Evolutionary conservation across 2,329 filamentous ascomycete species (phyloP).

Genomic region (Claviceps quebecensis): DNA sequence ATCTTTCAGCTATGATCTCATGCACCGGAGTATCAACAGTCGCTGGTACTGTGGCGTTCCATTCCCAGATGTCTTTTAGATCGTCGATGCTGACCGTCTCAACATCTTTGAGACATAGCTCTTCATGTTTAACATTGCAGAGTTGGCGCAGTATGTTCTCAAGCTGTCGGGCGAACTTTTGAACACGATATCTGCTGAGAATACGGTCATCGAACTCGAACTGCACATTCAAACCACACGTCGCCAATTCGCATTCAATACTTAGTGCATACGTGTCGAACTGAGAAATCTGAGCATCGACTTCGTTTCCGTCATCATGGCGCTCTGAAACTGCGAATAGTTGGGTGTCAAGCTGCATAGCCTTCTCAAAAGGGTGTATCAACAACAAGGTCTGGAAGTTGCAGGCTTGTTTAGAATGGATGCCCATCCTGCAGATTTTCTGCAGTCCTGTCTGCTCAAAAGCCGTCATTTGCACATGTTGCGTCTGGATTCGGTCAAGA

Average conservation of each 20-base stretch:
- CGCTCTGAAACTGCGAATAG: neutral
- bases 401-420: constrained; percentile 7
- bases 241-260: constrained; percentile 2
- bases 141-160: constrained; percentile 1
- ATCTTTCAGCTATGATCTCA: constrained; percentile 1
- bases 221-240: neutral
- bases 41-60: constrained; percentile 4
- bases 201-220: constrained; percentile 1
- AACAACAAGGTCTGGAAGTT: constrained; percentile 9
- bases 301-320: neutral
- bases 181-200: neutral
- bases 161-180: constrained; percentile 1
- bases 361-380: neutral
- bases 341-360: neutral
- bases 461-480: constrained; percentile 11
- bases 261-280: constrained; percentile 1
- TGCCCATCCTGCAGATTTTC: constrained; percentile 12
- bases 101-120: neutral
- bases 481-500: constrained; percentile 11
- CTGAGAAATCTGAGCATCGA: neutral
- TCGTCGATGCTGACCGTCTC: constrained; percentile 1
- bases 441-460: constrained; percentile 16
- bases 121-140: neutral
- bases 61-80: constrained; percentile 5
- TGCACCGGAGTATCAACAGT: constrained; percentile 4